Base-by-base conservation (phyloP, 2,329 filamentous ascomycete genomes). In the Thielaviopsis populi region DNA sequence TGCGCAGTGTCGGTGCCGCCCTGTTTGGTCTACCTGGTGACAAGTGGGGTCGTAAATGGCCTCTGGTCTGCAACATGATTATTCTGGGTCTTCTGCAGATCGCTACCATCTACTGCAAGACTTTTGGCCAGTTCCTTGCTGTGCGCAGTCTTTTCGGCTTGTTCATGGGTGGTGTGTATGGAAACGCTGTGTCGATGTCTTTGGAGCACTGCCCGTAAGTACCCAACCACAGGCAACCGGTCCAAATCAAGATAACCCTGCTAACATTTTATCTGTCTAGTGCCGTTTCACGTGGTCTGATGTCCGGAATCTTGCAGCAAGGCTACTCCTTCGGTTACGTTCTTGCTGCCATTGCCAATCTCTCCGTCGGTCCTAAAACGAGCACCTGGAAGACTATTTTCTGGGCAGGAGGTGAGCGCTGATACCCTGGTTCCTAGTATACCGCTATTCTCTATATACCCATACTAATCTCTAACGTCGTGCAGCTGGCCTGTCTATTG, bases 321-420 rank as follows among this genome's bases (percentile, higher is more conserved):
- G 89, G 89, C 1, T 91, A 91, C 71, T 86, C 86, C 0, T 80
- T 91, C 67, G 89, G 89, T 40, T 92, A 92, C 70, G 83, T 94
- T 48, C 79, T 90, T 67, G 89, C 89, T 5, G 88, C 88, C 2
- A 87, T 84, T 70, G 83, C 83, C 69, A 91, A 88, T 68, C 81
- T 91, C 48, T 86, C 85, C 59, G 85, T 91, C 17, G 86, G 87
- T 40, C 85, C 80, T 11, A 75, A 69, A 3, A 76, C 75, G 1
- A 77, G 87, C 1, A 81, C 79, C 53, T 91, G 86, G 87, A 91
- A 89, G 76, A 87, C 78, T 0, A 82, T 89, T 54, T 89, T 88
- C 72, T 91, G 85, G 85, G 81, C 86, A 66, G 87, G 76, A 67
- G 76, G 75, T 75, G 72, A 68, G 73, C 63, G 70, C 69, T 11